Base-by-base conservation (phyloP, 768 basidiomycete genomes). In the Gloeostereum incarnatum region DNA sequence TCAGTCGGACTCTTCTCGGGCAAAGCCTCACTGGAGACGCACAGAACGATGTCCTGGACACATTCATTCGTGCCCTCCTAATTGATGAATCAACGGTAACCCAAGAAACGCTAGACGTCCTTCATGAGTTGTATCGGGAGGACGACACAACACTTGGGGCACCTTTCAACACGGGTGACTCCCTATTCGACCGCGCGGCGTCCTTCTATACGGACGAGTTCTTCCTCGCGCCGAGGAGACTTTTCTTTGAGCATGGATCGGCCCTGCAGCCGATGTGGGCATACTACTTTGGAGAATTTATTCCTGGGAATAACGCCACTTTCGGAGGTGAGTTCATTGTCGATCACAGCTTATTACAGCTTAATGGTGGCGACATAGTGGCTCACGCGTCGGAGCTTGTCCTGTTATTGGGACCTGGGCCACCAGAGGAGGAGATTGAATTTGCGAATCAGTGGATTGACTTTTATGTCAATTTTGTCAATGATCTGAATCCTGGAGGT, bases 141-240 rank as follows among this genome's bases (percentile, higher is more conserved):
- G 68, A 76, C 35, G 67, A 71, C 36, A 56, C 65, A 2, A 48
- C 60, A 2, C 50, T 65, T 3, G 73, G 75, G 3, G 68, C 66
- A 1, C 62, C 67, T 0, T 78, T 75, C 57, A 68, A 71, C 40
- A 79, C 73, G 0, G 75, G 77, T 0, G 73, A 79, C 49, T 69
- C 68, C 6, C 56, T 79, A 5, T 79, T 73, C 39, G 76, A 79
- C 46, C 53, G 76, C 31, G 69, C 62, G 0, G 68, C 55, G 31
- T 60, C 75, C 0, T 80, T 71, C 69, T 80, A 78, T 45, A 71
- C 71, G 1, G 73, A 72, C 43, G 56, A 63, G 37, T 77, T 76
- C 71, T 80, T 63, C 50, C 55, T 78, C 22, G 60, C 67, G 0
- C 62, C 72, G 0, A 49, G 75, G 21, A 56, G 75, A 26, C 55